Evolutionary conservation across 1,284 basidiomycete species (phyloP), one percentile per base, ranked within the genome.

Genomic region (Cutaneotrichosporon curvatum): DNA sequence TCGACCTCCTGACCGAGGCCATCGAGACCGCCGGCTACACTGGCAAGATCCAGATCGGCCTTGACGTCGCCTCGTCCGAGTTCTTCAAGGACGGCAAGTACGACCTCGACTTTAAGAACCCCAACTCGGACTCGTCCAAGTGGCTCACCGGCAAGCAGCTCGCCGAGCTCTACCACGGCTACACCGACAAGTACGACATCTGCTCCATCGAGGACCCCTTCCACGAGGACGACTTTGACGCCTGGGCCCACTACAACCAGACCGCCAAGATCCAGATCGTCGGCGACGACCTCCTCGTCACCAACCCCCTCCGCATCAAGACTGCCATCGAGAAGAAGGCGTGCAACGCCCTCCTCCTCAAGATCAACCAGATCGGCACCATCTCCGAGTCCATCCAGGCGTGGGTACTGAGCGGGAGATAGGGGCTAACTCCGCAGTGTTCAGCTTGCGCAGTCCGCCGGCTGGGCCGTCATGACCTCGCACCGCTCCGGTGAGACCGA

Each of bases 41-140:
- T 72, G 94, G 91, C 70, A 92, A 95, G 78, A 84, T 99, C 75
- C 89, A 96, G 77, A 98, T 99, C 72, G 94, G 87, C 58, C 87
- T 99, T 61, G 95, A 98, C 65, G 95, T 98, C 56, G 94, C 95
- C 53, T 96, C 92, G 18, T 98, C 94, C 71, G 95, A 99, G 76
- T 98, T 99, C 81, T 99, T 90, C 86, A 98, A 97, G 83, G 91
- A 97, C 19, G 94, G 92, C 71, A 97, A 97, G 79, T 98, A 99
- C 77, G 94, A 98, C 73, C 78, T 98, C 54, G 92, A 98, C 81
- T 96, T 94, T 81, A 72, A 72, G 82, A 97, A 97, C 83, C 86
- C 94, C 73, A 95, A 97, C 79, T 97, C 92, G 55, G 94, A 98
- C 77, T 79, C 87, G 40, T 85, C 81, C 77, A 90, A 97, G 76